A percentile compares a stretch with the other conserved stretches of the same genome.
phyloP scores from a whole-genome alignment of 306 rosid genomes.

The Prunus davidiana region DNA sequence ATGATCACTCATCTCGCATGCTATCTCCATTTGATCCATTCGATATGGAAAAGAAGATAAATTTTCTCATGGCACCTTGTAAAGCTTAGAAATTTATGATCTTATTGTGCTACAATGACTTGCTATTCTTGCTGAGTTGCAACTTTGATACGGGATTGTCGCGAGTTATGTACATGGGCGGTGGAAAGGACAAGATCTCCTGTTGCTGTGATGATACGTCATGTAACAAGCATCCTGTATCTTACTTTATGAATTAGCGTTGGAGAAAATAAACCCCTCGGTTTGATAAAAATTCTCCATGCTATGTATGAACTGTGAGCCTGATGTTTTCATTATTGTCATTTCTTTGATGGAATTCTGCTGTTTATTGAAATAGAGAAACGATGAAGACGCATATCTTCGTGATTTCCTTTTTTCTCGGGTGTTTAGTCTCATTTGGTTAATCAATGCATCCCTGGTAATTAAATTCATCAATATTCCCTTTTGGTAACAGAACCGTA shows the following conservation, averaged over 20 bases:
- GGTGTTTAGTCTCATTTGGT: no score
- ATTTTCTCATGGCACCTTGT: slow-evolving; percentile 31
- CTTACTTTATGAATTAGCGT: slow-evolving; percentile 14
- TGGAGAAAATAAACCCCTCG: slow-evolving; percentile 24
- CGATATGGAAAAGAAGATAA: slow-evolving; percentile 26
- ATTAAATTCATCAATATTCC: no score
- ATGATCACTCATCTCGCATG: slow-evolving; percentile 32
- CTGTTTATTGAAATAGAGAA: neutral
- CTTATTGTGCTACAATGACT: slow-evolving; percentile 24
- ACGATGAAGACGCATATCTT: neutral
- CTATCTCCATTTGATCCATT: slow-evolving; percentile 19
- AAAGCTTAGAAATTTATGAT: slow-evolving; percentile 37
- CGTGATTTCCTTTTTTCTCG: no score
- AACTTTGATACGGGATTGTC: slow-evolving; percentile 27
- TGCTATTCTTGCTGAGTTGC: slow-evolving; percentile 22
- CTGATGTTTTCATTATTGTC: slow-evolving; percentile 12
- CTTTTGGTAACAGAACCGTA: no score
- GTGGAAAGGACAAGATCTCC: slow-evolving; percentile 18
- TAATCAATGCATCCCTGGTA: no score
- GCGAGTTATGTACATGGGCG: slow-evolving; percentile 40
- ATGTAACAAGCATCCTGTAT: slow-evolving; percentile 11
- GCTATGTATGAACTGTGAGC: slow-evolving; percentile 1
- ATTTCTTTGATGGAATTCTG: neutral
- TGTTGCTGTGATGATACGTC: slow-evolving; percentile 10
- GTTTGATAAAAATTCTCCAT: slow-evolving; percentile 8